Base-by-base conservation (phyloP, 106 monocot genomes). In the Platanthera zijinensis region DNA sequence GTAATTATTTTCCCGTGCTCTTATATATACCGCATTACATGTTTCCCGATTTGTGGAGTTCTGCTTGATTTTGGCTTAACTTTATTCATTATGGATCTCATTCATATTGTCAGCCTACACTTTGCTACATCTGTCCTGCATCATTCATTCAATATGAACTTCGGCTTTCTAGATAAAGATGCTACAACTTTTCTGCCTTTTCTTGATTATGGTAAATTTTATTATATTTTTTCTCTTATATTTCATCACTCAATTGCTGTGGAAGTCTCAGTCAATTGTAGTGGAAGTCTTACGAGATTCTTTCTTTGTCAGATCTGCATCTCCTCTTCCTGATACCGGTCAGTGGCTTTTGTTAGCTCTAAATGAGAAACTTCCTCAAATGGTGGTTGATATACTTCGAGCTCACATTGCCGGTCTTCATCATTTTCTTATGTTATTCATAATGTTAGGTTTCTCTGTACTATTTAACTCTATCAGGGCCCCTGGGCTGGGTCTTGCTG, bases 291-390 rank as follows among this genome's bases (percentile, higher is more conserved):
- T 70, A 2, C 62, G 39, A 39, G 0, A 51, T 63, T 71, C 39
- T 39, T 76, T 61, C 83, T 21, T 5, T 85, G 75, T 62, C 88
- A 96, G 96, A 79, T 89, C 93, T n/a, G 30, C 85, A 28, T n/a
- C 83, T 75, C 97, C 97, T 52, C 94, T 99, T 78, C 97, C 97
- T 51, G 97, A 99, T 84, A 99, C 92, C 71, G 97, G 97, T 0
- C 94, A 99, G 69, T 99, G 97, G 97, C 52, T 99, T 82, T 85
- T 99, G 56, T 77, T 99, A 75, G 83, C 88, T 57, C 77, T 94
- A 30, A 99, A 99, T 66, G 97, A 94, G 78, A 99, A 79, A 69
- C 92, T 99, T 81, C 97, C 97, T 71, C 66, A 62, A 80, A 22
- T 80, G 32, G 77, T 89, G 9, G 86, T 91, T 73, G 85, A 89